Conservation (phyloP, 768 basidiomycete species). For the Psilocybe subaeruginosa region DNA sequence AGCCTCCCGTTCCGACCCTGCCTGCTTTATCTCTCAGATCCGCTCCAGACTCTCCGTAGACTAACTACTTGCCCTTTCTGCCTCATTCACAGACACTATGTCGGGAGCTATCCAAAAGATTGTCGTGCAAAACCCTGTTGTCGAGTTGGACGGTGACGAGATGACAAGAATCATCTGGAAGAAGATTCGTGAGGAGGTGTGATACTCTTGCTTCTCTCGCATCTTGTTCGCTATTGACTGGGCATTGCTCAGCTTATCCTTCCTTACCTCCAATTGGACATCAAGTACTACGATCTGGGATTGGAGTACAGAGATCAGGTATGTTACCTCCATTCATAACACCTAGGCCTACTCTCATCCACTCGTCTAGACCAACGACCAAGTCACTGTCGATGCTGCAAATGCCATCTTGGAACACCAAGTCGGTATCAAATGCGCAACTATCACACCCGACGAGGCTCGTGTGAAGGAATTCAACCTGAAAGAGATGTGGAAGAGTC, state of each 20-base stretch:
- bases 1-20: not conserved
- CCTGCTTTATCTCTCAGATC: not conserved
- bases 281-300: conserved; percentile 99
- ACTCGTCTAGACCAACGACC: conserved; percentile 77
- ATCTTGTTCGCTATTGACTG: conserved; percentile 4
- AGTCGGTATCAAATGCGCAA: conserved; percentile 99
- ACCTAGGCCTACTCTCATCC: not conserved
- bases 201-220: conserved; percentile 20
- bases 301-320: conserved; percentile 91
- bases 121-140: conserved; percentile 83
- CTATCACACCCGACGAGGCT: conserved; percentile 97
- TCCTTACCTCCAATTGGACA: conserved; percentile 92
- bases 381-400: conserved; percentile 91
- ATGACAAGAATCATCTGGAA: conserved; percentile 99
- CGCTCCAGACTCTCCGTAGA: not conserved
- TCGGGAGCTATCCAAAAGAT: conserved; percentile 58
- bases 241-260: conserved; percentile 74
- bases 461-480: conserved; percentile 96
- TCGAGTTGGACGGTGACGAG: conserved; percentile 97
- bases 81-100: conserved; percentile 23
- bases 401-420: conserved; percentile 93
- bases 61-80: conserved; percentile 5
- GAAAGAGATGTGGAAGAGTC: conserved; percentile 99
- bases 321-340: conserved; percentile 17
- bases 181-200: conserved; percentile 93